Percentiles rank a stretch among this genome's conserved stretches.
phyloP scores from a whole-genome alignment of 75 land plant genomes.

The Pinus tabuliformis region DNA sequence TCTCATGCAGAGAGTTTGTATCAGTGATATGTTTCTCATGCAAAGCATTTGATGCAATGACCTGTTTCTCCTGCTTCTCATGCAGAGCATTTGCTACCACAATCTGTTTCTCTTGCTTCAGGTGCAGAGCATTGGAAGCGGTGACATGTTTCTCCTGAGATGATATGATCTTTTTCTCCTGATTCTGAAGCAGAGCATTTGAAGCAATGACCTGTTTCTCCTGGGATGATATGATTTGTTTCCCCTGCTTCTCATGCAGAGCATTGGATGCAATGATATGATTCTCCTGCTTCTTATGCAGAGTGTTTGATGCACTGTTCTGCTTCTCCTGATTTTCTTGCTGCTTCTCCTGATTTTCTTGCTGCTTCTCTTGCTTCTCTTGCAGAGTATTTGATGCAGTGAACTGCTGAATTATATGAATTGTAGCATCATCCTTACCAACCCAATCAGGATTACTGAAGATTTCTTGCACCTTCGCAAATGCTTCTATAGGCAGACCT shows the following conservation, averaged over 20 bases:
- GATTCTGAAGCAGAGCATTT: not conserved
- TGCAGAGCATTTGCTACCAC: not conserved
- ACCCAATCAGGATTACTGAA: constrained; percentile 63
- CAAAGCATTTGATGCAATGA: constrained; percentile 3
- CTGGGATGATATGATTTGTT: not conserved
- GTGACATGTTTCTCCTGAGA: no score
- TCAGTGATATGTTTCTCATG: constrained; percentile 30
- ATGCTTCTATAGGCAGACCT: constrained; percentile 76
- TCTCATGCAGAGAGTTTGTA: constrained; percentile 21
- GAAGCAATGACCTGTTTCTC: not conserved
- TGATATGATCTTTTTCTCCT: constrained; percentile 12
- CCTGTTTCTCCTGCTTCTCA: not conserved
- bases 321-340: constrained; percentile 15
- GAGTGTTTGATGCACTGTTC: not conserved
- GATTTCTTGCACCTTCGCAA: constrained; percentile 91
- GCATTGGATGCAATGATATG: constrained; percentile 18
- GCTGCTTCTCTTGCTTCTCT: not conserved
- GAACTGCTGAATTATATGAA: constrained; percentile 24
- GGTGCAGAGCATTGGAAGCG: constrained; percentile 15
- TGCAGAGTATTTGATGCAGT: not conserved
- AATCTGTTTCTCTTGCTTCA: not conserved
- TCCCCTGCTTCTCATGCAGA: constrained; percentile 7
- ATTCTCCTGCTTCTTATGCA: constrained; percentile 13
- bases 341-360: constrained; percentile 12
- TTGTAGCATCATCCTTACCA: constrained; percentile 35